These are phyloP conservation scores for Aspergillus viridinutans DNA, from an alignment of 2,329 filamentous ascomycete genomes.

Conservation along the genomic window DNA sequence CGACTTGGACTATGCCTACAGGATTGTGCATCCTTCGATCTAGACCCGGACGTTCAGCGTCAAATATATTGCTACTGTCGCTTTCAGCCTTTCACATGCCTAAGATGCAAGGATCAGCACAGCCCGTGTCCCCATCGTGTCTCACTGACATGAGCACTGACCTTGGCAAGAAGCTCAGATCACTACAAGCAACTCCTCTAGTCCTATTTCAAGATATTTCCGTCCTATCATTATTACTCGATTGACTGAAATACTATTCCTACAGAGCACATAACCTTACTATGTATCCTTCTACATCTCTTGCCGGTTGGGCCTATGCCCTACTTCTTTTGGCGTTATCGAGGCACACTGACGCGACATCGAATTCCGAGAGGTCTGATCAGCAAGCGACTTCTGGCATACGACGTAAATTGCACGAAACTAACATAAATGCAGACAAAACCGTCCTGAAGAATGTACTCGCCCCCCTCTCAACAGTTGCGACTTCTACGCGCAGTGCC, in stretches of 20 bases:
- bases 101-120: background rate
- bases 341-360: background rate
- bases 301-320: background rate
- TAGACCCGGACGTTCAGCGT: too few species aligned
- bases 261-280: background rate
- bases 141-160: background rate
- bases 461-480: constrained; percentile 20
- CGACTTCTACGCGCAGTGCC: constrained; percentile 23
- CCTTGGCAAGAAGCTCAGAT: background rate
- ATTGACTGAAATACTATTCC: background rate
- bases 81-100: too few species aligned
- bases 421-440: background rate
- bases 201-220: background rate
- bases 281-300: background rate
- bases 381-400: too few species aligned
- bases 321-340: background rate
- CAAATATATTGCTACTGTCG: too few species aligned
- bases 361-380: background rate
- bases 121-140: background rate
- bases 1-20: background rate
- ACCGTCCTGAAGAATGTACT: background rate
- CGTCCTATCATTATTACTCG: background rate
- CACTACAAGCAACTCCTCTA: background rate
- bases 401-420: background rate
- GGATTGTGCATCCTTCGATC: too few species aligned